These are phyloP conservation scores for Dendrocalamus latiflorus DNA, from an alignment of 202 grass and related monocot species.

Conservation along the genomic window DNA sequence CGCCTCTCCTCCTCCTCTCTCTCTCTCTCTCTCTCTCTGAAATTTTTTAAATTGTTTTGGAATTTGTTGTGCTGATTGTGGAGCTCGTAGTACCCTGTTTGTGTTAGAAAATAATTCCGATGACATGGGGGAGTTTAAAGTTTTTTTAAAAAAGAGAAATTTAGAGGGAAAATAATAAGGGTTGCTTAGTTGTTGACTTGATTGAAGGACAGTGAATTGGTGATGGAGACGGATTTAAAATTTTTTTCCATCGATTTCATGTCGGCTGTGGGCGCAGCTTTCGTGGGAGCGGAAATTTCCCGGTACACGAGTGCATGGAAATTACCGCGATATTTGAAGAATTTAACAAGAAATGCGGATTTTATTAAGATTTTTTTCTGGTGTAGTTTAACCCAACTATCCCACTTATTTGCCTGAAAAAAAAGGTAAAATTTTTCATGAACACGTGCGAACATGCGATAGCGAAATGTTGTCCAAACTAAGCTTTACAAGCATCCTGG, in stretches of 20 bases:
- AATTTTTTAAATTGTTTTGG: background rate
- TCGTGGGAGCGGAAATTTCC: background rate
- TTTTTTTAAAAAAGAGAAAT: background rate
- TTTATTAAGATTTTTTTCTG: background rate
- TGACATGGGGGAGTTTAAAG: no score
- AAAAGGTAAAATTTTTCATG: background rate
- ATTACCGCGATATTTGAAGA: background rate
- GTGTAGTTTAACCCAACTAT: background rate
- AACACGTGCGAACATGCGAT: conserved; percentile 10
- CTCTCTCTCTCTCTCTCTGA: no score
- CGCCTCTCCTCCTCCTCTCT: background rate
- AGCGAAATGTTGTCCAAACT: no score
- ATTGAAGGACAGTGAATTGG: background rate
- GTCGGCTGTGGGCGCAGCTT: background rate
- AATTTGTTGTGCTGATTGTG: background rate
- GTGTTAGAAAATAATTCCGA: no score
- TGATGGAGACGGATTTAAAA: background rate
- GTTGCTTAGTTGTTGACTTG: background rate
- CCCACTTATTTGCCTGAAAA: background rate
- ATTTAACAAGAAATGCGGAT: background rate
- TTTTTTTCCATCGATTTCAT: background rate
- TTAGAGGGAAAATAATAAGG: background rate
- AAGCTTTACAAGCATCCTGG: background rate
- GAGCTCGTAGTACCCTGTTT: no score
- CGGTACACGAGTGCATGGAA: background rate